Evolutionary conservation across 129 eudicot species (phyloP), one percentile per base, ranked within the genome.

Genomic region (Lonicera japonica): DNA sequence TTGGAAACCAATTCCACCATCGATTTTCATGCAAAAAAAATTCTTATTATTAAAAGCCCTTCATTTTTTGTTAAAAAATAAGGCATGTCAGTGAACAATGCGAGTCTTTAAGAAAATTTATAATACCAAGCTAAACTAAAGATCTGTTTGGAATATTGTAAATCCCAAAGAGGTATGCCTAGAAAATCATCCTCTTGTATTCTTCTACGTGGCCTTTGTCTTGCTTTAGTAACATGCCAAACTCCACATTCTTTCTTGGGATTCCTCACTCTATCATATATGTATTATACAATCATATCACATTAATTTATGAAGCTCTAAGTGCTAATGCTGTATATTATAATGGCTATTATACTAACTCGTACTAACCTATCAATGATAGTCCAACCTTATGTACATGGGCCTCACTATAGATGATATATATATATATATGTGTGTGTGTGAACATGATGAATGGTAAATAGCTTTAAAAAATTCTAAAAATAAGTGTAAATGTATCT

Each of bases 211-310:
- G 21, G 70, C 56, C 48, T 34, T 67, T 78, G 70, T 78, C 79
- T 69, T 58, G 72, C 83, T 78, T 68, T 72, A 68, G 83, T 73
- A 79, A 74, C 80, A 74, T 74, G 77, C 77, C 80, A 74, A 79
- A 79, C 74, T 64, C 60, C 67, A 56, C 54, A 74, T 79, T 74
- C 77, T 60, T 74, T 66, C 74, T 74, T 67, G 80, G 80, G 85
- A 75, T 74, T 71, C 81, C 68, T 66, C 71, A 61, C 77, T 70
- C 64, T 51, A 36, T 47, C 3, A 4, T 10, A 4, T 38, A 43
- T 43, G 16, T 43, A 1, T 2, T 43, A 43, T 43, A 14, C 14
- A 43, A 43, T 43, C 25, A 62, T 69, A 14, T 24, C 54, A 15
- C 16, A 5, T 13, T 19, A 40, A 16, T 21, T 40, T 18, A 68